A percentile compares a stretch with the other conserved stretches of the same genome.
phyloP scores from a whole-genome alignment of 768 basidiomycete genomes.

The Lactarius quietus region DNA sequence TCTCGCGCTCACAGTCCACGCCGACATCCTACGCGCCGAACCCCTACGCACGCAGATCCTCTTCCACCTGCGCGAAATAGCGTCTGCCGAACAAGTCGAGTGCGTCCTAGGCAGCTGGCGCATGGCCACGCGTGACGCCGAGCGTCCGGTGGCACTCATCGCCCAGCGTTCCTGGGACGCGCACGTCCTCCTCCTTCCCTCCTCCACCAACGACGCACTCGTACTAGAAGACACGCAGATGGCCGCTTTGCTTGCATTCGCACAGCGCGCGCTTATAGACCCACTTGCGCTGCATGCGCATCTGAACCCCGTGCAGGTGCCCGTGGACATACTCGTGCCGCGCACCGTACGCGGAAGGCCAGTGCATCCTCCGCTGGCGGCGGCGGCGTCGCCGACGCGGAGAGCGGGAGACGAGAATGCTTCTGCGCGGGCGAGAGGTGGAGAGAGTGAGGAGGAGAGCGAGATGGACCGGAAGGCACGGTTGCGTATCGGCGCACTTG shows the following conservation, averaged over 20 bases:
- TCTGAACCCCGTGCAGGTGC: constrained; percentile 59
- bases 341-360: constrained; percentile 34
- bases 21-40: constrained; percentile 57
- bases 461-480: constrained; percentile 68
- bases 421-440: constrained; percentile 37
- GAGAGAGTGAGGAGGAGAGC: constrained; percentile 63
- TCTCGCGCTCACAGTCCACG: constrained; percentile 58
- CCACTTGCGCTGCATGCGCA: constrained; percentile 54
- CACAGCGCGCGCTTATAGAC: constrained; percentile 54
- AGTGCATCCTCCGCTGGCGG: constrained; percentile 31
- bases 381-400: constrained; percentile 8
- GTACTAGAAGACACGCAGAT: constrained; percentile 35
- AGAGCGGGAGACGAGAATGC: constrained; percentile 37
- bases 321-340: constrained; percentile 36
- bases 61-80: constrained; percentile 47
- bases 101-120: constrained; percentile 69
- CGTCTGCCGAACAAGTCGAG: constrained; percentile 48
- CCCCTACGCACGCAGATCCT: constrained; percentile 47
- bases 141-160: constrained; percentile 51
- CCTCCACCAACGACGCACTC: constrained; percentile 25
- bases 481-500: constrained; percentile 64
- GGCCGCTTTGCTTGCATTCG: constrained; percentile 45
- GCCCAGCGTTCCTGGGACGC: constrained; percentile 56
- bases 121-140: constrained; percentile 66
- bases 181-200: constrained; percentile 28